Base-by-base conservation (phyloP, 2,329 filamentous ascomycete species). In the Colletotrichum shisoi region DNA sequence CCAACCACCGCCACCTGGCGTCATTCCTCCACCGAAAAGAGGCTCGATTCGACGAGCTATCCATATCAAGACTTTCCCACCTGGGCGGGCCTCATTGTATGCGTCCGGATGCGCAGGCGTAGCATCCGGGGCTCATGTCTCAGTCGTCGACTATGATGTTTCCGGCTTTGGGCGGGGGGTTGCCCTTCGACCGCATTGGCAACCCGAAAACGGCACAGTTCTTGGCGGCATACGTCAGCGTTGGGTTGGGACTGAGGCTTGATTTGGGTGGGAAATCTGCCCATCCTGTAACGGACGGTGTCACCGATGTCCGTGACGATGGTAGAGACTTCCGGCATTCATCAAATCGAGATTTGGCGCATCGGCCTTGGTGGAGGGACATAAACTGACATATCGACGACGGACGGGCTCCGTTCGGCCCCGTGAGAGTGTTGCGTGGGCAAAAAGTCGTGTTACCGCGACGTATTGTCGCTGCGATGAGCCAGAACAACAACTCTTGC, bases 81-180 rank as follows among this genome's bases (percentile, higher is more conserved):
- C 27, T 11, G 19, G 21, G 59, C 52, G 52, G 45, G 17, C 31
- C 45, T 67, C 31, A 40, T 53, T 27, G 39, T 17, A 45, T 31
- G 59, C 63, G 63, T 63, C 49, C 59, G 59, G 45, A 53, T 46
- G 52, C 52, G 44, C 37, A 40, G 8, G 17, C 39, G 37, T 39
- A 34, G 45, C 58, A 31, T 57, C 51, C 57, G 59, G 59, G 45
- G 44, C 24, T 45, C n/a, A 27, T 51, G 52, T 63, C 45, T 44
- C 60, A 67, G 63, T 63, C 46, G 21, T 46, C 19, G 49, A n/a
- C 39, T 56, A n/a, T 45, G 52, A 46, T 52, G 39, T 63, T 67
- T 46, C 52, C 52, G 52, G 62, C 15, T 39, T 45, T 60, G n/a
- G 13, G 57, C 19, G 31, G 15, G 8, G 8, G n/a, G 27, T 27